Conservation (phyloP, 1,139 yeast genomes). For the Geotrichum phurueaensis region DNA sequence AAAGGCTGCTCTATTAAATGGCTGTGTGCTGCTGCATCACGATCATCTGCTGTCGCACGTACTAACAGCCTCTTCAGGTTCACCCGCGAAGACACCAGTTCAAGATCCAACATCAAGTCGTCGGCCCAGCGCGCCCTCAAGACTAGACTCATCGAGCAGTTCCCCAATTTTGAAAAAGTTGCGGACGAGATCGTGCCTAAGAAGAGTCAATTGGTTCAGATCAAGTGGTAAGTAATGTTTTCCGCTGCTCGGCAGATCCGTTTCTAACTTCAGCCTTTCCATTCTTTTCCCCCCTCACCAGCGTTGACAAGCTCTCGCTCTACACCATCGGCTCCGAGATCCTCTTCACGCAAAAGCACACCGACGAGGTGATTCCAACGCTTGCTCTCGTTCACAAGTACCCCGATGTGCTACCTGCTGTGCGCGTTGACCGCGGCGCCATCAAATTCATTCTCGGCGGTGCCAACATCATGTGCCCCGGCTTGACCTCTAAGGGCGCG, state of each 20-base stretch:
- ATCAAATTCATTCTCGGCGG: slow-evolving; percentile 90
- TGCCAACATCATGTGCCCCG: slow-evolving; percentile 97
- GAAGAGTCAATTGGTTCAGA: slow-evolving; percentile 74
- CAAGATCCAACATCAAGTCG: slow-evolving; percentile 86
- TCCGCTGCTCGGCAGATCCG: slow-evolving; percentile 10
- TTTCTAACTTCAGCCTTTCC: not conserved
- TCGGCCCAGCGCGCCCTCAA: slow-evolving; percentile 85
- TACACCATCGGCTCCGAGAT: slow-evolving; percentile 71
- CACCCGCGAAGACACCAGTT: slow-evolving; percentile 79
- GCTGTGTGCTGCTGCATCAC: not conserved
- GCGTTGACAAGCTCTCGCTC: slow-evolving; percentile 76
- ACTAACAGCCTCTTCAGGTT: slow-evolving; percentile 43
- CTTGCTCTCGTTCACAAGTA: slow-evolving; percentile 70
- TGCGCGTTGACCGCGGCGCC: slow-evolving; percentile 94
- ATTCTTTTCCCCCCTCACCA: slow-evolving; percentile 11
- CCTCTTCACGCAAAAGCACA: slow-evolving; percentile 75
- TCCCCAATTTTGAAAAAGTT: slow-evolving; percentile 62
- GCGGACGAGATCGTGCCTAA: slow-evolving; percentile 85
- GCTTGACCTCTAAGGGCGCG: slow-evolving; percentile 89
- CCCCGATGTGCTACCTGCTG: slow-evolving; percentile 72
- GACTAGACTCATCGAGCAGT: slow-evolving; percentile 63
- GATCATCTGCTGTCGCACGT: not conserved
- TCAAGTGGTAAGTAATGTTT: slow-evolving; percentile 49
- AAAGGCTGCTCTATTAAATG: not conserved
- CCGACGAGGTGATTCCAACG: slow-evolving; percentile 70